Percentiles rank a stretch among this genome's conserved stretches.
phyloP scores from a whole-genome alignment of 495 filamentous ascomycete genomes.

The Aspergillus bridgeri region DNA sequence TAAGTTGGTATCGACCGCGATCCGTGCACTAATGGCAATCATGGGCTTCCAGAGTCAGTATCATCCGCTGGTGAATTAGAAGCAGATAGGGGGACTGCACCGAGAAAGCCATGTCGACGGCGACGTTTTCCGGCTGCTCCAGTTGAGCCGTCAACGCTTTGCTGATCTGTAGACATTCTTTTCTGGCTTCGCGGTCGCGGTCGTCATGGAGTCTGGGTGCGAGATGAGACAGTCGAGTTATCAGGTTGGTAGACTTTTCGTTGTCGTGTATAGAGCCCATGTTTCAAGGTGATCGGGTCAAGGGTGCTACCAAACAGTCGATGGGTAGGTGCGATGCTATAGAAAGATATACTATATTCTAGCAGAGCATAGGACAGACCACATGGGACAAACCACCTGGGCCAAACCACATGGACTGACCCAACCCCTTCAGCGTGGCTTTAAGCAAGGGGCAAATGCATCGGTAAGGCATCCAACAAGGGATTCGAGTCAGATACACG shows the following conservation, averaged over 20 bases:
- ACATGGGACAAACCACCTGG: no score
- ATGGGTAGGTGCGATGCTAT: no score
- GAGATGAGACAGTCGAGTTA: neutral
- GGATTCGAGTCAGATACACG: no score
- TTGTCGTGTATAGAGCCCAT: neutral
- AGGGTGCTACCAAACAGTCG: neutral
- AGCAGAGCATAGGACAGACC: no score
- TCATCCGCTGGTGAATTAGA: no score
- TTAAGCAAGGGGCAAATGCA: no score
- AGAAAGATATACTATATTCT: no score
- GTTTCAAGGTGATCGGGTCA: neutral
- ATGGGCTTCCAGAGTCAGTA: constrained; percentile 4
- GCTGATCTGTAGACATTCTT: constrained; percentile 4
- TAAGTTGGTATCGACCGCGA: constrained; percentile 6
- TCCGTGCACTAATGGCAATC: constrained; percentile 6
- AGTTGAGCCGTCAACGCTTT: constrained; percentile 11
- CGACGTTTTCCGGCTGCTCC: constrained; percentile 7
- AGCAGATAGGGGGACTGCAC: neutral
- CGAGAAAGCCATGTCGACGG: constrained; percentile 7
- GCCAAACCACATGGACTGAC: no score
- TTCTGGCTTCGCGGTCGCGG: neutral
- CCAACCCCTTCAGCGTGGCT: no score
- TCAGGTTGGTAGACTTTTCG: neutral
- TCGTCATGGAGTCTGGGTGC: neutral
- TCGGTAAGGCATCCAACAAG: no score